Conservation (phyloP, 2,329 filamentous ascomycete species). For the Claviceps sp. region DNA sequence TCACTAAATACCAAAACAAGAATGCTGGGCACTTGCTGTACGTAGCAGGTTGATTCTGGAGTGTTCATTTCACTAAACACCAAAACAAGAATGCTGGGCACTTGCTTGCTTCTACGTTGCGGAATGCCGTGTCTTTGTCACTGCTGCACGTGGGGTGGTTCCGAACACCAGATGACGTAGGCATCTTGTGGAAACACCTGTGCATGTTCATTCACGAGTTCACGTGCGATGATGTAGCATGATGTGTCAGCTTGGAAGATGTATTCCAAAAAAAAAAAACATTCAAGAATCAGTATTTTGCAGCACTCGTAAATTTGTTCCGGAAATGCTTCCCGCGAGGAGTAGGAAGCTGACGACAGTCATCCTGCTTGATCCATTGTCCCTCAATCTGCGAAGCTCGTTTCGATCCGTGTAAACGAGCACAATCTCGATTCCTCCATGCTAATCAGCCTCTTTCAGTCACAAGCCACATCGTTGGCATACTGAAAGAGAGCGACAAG, state of each 20-base stretch:
- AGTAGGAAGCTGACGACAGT: conserved; percentile 35
- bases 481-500: not conserved
- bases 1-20: no score
- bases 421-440: not conserved
- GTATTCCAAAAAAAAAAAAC: not conserved
- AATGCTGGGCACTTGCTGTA: no score
- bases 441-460: not conserved
- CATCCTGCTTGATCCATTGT: conserved; percentile 50
- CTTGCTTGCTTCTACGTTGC: no score
- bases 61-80: no score
- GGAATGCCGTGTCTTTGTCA: no score
- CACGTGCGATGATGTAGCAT: no score
- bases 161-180: no score
- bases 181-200: no score
- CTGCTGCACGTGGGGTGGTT: no score
- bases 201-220: no score
- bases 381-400: conserved; percentile 37
- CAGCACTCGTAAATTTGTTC: not conserved
- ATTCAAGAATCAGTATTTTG: not conserved
- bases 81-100: no score
- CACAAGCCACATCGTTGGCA: not conserved
- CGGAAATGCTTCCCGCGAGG: conserved; percentile 22
- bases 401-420: not conserved
- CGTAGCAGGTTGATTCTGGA: no score
- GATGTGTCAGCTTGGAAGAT: not conserved